Base-by-base conservation (phyloP, 371 early-diverging fungal genomes). In the Globomyces sp. region DNA sequence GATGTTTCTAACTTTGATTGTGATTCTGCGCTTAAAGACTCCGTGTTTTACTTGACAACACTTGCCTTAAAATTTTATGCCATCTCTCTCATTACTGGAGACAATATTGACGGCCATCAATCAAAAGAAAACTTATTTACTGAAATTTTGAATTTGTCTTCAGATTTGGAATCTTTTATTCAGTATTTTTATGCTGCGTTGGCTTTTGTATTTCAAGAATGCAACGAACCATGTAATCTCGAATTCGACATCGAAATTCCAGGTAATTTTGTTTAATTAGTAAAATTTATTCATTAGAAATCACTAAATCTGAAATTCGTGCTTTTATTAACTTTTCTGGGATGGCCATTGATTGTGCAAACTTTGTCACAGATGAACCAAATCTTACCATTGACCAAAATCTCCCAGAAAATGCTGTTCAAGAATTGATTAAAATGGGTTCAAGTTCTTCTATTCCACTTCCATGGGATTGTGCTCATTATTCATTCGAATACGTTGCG, bases 401-500 rank as follows among this genome's bases (percentile, higher is more conserved):
- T n/a, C n/a, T 48, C 49, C 49, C 49, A 10, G n/a, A 10, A 10
- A 48, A 48, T n/a, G n/a, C n/a, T 48, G 49, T 10, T 10, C 49
- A 10, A 48, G 49, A 48, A 10, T 48, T 48, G 49, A 10, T 48
- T 10, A 10, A 48, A n/a, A 10, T 48, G 10, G 49, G 49, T 48
- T 48, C 49, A 10, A n/a, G 49, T 10, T n/a, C 49, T 48, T 10
- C 49, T 48, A n/a, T 48, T 48, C 10, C 10, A 48, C n/a, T 10
- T n/a, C 10, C 10, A 10, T 10, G 10, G 49, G 10, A 10, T 48
- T n/a, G n/a, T n/a, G 60, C 60, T 4, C 60, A 60, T 43, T 44
- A 60, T 24, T 40, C 48, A n/a, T 60, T 60, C 43, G 60, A 60
- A 60, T 40, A 46, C 2, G 43, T 60, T 49, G 60, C 60, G 6